Base-by-base conservation (phyloP, 2,329 filamentous ascomycete species). In the Pyrenophora teres region DNA sequence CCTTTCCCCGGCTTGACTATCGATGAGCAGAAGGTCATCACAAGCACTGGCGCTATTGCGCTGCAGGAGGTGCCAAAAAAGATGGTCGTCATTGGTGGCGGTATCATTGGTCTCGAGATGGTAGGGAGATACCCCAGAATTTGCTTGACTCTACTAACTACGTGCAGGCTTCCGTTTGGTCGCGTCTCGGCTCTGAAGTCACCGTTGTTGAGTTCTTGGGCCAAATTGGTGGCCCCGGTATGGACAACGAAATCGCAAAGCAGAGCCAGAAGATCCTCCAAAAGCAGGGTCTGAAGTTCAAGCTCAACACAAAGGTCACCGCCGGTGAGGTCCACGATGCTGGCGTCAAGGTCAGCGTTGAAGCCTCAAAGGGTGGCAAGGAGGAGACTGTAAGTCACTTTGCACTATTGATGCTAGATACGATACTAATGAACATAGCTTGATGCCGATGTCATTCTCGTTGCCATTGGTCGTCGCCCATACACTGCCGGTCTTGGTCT, bases 101-200 rank as follows among this genome's bases (percentile, higher is more conserved):
- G 94, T 76, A 99, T 99, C 76, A 99, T 99, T 71, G 94, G 94
- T 74, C 86, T 99, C 36, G 94, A 99, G 80, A 99, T 99, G 94
- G 91, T 85, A 76, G 33, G 33, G 46, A 39, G 39, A 40, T 40
- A 6, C 16, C 16, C 16, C 2, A 21, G 44, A n/a, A 23, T 31
- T 43, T 39, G 33, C 55, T 51, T 51, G 43, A 50, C 42, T 63
- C 46, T 45, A 44, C 55, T 72, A 53, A 72, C 50, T 19, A 10
- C 2, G 44, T 5, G 37, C 64, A 85, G 83, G 86, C 81, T 60
- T 97, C 93, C 46, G 94, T 99, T 46, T 99, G 94, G 94, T 96
- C 92, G 55, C 86, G 94, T 69, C 83, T 99, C 56, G 94, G 94
- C 59, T 78, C 92, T 60, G 90, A 97, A 78, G 94, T 99, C 54